phyloP scores from a whole-genome alignment of 164 flowering plant species.

The Chimonanthus praecox region DNA sequence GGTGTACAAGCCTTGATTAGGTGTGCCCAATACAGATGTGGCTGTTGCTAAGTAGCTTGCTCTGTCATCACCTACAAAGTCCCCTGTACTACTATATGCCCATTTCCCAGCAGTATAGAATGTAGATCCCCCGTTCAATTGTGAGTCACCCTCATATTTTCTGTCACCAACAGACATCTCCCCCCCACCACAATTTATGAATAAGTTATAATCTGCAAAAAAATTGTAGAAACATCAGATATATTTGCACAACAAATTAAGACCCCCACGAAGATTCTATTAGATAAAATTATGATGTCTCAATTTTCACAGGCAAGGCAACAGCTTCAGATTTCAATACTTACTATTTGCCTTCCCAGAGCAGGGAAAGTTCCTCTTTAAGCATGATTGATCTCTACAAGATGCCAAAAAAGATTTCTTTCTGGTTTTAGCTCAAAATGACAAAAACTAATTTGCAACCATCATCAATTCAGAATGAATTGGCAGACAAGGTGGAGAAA shows the following conservation, averaged over 20 bases:
- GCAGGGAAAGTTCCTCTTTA: constrained; percentile 62
- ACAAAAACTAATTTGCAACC: background rate
- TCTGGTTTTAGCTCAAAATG: background rate
- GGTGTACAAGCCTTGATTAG: constrained; percentile 26
- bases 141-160: constrained; percentile 6
- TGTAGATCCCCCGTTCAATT: constrained; percentile 4
- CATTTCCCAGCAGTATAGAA: constrained; percentile 4
- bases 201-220: constrained; percentile 11
- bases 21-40: constrained; percentile 1
- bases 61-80: background rate
- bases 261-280: background rate
- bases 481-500: constrained; percentile 4
- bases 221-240: background rate
- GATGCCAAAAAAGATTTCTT: background rate
- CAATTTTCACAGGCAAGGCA: background rate
- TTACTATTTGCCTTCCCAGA: constrained; percentile 36
- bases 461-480: background rate
- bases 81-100: constrained; percentile 21
- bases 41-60: background rate
- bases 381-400: constrained; percentile 48
- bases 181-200: constrained; percentile 17
- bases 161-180: constrained; percentile 1
- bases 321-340: constrained; percentile 8
- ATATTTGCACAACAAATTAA: background rate
- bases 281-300: background rate